Percentiles rank a stretch among this genome's conserved stretches.
These are phyloP conservation scores for Leccinum longicurvipes DNA, from an alignment of 768 basidiomycete species.

Conservation along the genomic window DNA sequence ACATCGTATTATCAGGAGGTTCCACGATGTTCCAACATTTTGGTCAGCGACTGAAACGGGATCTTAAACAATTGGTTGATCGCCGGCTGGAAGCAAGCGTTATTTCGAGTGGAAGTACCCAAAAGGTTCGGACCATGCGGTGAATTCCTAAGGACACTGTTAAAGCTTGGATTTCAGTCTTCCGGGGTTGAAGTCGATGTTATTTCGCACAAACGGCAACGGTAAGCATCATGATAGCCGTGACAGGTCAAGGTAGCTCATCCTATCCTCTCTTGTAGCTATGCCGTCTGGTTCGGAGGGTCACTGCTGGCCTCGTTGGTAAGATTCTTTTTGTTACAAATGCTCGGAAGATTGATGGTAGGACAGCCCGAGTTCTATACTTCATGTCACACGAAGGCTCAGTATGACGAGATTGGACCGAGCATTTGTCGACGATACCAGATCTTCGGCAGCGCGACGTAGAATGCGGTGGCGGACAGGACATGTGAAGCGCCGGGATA, in stretches of 20 bases:
- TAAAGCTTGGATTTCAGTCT: constrained; percentile 49
- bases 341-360: neutral
- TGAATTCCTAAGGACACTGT: neutral
- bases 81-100: constrained; percentile 79
- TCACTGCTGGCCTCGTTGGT: constrained; percentile 91
- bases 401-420: constrained; percentile 91
- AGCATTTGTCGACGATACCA: constrained; percentile 91
- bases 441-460: constrained; percentile 88
- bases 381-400: constrained; percentile 90
- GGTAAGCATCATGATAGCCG: constrained; percentile 41
- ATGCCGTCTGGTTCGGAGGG: constrained; percentile 98
- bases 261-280: constrained; percentile 38
- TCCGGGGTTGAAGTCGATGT: constrained; percentile 98
- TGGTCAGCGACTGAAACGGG: constrained; percentile 93
- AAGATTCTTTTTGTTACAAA: constrained; percentile 21
- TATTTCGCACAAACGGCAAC: constrained; percentile 96
- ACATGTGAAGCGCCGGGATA: neutral
- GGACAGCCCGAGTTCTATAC: constrained; percentile 90
- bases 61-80: constrained; percentile 92
- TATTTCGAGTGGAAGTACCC: constrained; percentile 65
- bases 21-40: constrained; percentile 99
- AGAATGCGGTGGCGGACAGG: constrained; percentile 13
- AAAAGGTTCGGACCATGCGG: constrained; percentile 52
- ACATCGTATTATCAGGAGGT: constrained; percentile 95
- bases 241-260: constrained; percentile 2